Evolutionary conservation across 495 filamentous ascomycete species (phyloP), one percentile per base, ranked within the genome.

Genomic region (Hypoxylon perforatum): DNA sequence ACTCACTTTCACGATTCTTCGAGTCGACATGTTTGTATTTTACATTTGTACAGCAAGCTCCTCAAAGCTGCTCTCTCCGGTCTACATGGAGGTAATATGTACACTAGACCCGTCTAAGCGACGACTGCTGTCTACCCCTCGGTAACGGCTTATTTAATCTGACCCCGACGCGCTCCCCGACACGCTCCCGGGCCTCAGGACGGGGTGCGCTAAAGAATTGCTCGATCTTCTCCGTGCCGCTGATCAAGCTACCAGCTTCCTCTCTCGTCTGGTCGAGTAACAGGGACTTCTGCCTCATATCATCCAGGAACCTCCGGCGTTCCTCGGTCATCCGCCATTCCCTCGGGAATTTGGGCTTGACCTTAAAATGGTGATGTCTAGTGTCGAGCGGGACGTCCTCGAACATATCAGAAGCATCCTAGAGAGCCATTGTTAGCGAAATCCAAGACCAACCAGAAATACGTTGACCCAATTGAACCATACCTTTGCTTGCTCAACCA

Each of bases 321-420:
- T 88, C 82, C 56, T 86, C 80, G 4, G 87, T 92, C 86, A 97
- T 79, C 39, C 81, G 83, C 95, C 95, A 99, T 54, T 86, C 83
- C 60, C 86, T 82, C 1, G 95, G 95, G 80, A 97, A 98, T 56
- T 78, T 84, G 28, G 82, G 83, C 67, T 85, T 85, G n/a, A 65
- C 59, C 78, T 91, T 94, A 52, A 84, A 83, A 70, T 86, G 88
- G 77, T 96, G 89, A 74, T 98, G 94, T 69, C 95, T 86, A 33
- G 91, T 90, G 74, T 99, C 94, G 11, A 98, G 82, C 10, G 96
- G 94, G 17, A 99, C 78, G 74, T 99, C 94, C 56, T 88, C 86
- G 68, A 97, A 97, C 39, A 85, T 88, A 67, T 99, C 95, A 30
- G 80, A 86, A 0, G 77, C 75, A 70, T 97, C 88, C 84, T 87